Base-by-base conservation (phyloP, 2,329 filamentous ascomycete genomes). In the Neonectria coccinea region DNA sequence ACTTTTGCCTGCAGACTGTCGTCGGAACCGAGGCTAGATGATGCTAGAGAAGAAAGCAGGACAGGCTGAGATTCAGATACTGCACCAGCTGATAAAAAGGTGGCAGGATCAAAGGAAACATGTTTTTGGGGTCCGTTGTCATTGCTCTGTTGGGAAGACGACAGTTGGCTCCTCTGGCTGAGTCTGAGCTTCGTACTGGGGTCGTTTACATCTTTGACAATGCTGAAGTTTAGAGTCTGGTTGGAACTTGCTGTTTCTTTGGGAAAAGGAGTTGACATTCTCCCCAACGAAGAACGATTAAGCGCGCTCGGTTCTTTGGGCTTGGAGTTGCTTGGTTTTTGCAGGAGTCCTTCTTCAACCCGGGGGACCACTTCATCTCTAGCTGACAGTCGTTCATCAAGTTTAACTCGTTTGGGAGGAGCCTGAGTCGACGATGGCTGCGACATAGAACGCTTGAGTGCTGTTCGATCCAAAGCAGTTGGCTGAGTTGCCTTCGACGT, bases 201-300 rank as follows among this genome's bases (percentile, higher is more conserved):
- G 70, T 92, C 88, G 70, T 89, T 85, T 1, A 90, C 86, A 70
- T 95, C 88, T 78, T 97, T 97, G 22, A 95, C 92, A 12, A 94
- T 86, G 1, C 91, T 86, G 72, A 93, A 97, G 29, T 84, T 85
- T 27, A 93, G 80, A 1, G 73, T 77, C 5, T 78, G 77, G 27
- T 77, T 80, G 22, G 82, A 84, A 66, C 48, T 36, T 10, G 54
- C 14, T n/a, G 41, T 36, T 11, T 64, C 67, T 20, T 67, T 67
- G 12, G 54, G 44, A 11, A 33, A 9, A 25, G 64, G 47, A 6
- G 12, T 50, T 11, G 44, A 12, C 8, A 16, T 31, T 33, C 54
- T 68, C 29, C 44, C 56, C 14, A 36, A 47, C 18, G 31, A 56
- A 33, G 29, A 52, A 2, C 66, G 42, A 50, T 68, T 62, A 16